Conservation (phyloP, 345 rosid species). For the Angophora floribunda region DNA sequence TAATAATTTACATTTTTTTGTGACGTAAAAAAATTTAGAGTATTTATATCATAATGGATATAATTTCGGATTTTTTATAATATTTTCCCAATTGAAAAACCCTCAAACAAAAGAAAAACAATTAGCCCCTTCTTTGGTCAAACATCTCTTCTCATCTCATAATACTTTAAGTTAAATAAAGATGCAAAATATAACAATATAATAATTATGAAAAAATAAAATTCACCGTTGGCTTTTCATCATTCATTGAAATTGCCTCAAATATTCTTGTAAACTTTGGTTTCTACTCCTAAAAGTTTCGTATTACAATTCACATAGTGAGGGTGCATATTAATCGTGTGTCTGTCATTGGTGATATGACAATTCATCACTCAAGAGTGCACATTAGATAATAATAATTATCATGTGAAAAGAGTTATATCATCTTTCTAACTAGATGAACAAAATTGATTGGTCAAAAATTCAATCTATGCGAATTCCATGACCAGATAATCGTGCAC, state of each 20-base stretch:
- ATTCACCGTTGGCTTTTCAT: neutral
- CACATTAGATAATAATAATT: neutral
- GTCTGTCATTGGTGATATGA: neutral
- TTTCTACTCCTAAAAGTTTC: neutral
- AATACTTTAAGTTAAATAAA: neutral
- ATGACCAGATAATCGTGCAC: too few species aligned
- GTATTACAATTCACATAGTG: neutral
- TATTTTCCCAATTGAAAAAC: neutral
- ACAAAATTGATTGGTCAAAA: neutral
- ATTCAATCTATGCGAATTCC: neutral
- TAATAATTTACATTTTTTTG: too few species aligned
- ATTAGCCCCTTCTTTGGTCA: neutral
- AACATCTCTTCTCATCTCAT: neutral
- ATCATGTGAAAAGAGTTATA: neutral
- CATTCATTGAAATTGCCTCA: neutral
- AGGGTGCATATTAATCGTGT: neutral
- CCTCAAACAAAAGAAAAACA: neutral
- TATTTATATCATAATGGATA: accelerated
- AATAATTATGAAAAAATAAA: neutral
- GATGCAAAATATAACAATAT: neutral
- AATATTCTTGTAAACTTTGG: neutral
- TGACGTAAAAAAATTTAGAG: accelerated
- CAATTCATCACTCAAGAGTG: accelerated
- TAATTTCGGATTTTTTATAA: neutral
- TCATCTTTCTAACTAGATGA: neutral